Evolutionary conservation across 148 eudicot genomes (phyloP).

Genomic region (Persicaria maculosa): DNA sequence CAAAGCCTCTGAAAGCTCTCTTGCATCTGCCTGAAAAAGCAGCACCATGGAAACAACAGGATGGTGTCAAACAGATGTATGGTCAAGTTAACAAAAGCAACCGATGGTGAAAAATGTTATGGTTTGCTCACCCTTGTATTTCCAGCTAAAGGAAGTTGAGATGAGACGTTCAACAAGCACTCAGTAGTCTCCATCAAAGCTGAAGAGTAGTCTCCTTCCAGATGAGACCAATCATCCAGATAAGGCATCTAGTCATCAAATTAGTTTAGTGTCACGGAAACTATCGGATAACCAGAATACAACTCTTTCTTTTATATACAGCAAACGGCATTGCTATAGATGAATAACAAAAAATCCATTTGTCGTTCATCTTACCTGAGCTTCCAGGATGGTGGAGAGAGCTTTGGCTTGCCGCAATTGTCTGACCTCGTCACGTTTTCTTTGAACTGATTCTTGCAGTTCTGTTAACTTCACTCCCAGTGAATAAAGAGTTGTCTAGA

Average conservation of each 20-base stretch:
- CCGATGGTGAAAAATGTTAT: too few relatives aligned
- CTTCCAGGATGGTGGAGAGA: constrained; percentile 41
- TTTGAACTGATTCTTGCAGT: constrained; percentile 41
- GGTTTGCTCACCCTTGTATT: constrained; percentile 48
- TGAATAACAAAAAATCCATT: not conserved
- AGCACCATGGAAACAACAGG: constrained; percentile 5
- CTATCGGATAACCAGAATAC: not conserved
- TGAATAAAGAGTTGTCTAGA: constrained; percentile 50
- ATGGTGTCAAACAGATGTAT: not conserved
- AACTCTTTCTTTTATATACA: not conserved
- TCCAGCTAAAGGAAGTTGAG: constrained; percentile 60
- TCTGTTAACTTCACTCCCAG: constrained; percentile 50
- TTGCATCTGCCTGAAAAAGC: constrained; percentile 37
- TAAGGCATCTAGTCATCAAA: constrained; percentile 38
- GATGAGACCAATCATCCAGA: constrained; percentile 64
- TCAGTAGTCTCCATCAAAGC: constrained; percentile 41
- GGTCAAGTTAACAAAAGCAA: not conserved
- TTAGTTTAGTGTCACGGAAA: not conserved
- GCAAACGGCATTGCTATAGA: not conserved
- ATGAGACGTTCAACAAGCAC: constrained; percentile 47
- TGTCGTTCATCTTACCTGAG: constrained; percentile 42
- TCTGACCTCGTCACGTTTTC: constrained; percentile 50
- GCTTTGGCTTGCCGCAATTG: constrained; percentile 29
- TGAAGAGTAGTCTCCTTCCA: constrained; percentile 53
- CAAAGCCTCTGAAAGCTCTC: constrained; percentile 49